phyloP scores from a whole-genome alignment of 768 basidiomycete genomes.

The Mycena sanguinolenta region DNA sequence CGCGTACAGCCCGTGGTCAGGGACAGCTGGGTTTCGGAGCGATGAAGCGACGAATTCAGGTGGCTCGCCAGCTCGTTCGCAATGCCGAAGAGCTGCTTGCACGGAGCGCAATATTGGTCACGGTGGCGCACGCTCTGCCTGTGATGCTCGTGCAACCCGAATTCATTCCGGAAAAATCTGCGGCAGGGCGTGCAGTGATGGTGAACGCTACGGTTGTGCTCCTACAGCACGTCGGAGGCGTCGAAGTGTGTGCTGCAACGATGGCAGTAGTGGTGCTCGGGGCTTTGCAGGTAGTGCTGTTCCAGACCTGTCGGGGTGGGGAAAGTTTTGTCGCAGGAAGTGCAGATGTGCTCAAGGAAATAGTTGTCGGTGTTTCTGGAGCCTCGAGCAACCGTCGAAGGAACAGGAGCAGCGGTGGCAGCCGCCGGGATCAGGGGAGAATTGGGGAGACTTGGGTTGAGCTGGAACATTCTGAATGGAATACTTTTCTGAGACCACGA shows the following conservation, averaged over 20 bases:
- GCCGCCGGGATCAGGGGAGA: conserved; percentile 43
- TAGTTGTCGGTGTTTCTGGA: conserved; percentile 43
- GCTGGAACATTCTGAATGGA: too few relatives aligned
- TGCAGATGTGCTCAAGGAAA: conserved; percentile 58
- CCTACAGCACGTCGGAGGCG: conserved; percentile 45
- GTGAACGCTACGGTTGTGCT: conserved; percentile 59
- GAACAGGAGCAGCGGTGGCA: conserved; percentile 56
- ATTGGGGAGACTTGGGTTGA: too few relatives aligned
- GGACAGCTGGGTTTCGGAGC: too few relatives aligned
- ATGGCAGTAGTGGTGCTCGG: conserved; percentile 65
- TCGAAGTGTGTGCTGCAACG: conserved; percentile 61
- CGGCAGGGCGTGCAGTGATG: conserved; percentile 57
- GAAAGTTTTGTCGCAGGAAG: conserved; percentile 63
- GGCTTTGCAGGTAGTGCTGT: conserved; percentile 68
- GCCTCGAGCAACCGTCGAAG: conserved; percentile 47
- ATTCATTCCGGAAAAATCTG: conserved; percentile 54
- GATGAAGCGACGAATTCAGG: conserved; percentile 66
- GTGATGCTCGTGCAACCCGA: conserved; percentile 62
- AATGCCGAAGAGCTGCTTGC: conserved; percentile 58
- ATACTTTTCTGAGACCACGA: too few relatives aligned
- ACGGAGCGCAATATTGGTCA: conserved; percentile 61
- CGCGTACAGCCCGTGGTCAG: too few relatives aligned
- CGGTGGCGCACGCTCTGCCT: conserved; percentile 54
- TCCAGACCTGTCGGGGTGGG: conserved; percentile 49
- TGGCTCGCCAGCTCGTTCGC: conserved; percentile 59